Evolutionary conservation across 192 early-diverging fungal species (phyloP), one percentile per base, ranked within the genome.

Genomic region (Backusella tuberculispora): DNA sequence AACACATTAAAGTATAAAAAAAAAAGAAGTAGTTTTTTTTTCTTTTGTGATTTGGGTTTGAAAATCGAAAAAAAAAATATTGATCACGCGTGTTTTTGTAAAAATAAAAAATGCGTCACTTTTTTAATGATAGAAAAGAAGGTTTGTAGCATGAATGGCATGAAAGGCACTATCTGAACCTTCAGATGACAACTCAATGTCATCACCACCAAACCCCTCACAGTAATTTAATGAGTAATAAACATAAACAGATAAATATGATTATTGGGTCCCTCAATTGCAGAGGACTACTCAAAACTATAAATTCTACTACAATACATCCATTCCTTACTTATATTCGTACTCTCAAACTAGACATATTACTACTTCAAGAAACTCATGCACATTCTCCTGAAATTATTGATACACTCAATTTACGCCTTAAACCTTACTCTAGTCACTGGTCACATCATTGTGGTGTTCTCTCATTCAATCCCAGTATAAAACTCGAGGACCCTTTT

Each of bases 381-480:
- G 19, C 21, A 0, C 48, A 50, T 6, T 50, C 48, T 19, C n/a
- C n/a, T n/a, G n/a, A n/a, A n/a, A n/a, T n/a, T n/a, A n/a, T n/a
- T n/a, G n/a, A n/a, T n/a, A n/a, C n/a, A 0, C 4, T 6, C n/a
- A 19, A 50, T 50, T 48, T 6, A 6, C 19, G 47, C 4, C 17
- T 48, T 19, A 48, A 48, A 48, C 47, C 47, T 4, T 48, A 50
- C 48, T 50, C 17, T 50, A 50, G 48, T 50, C 1, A 6, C 2
- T 71, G 69, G 69, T 53, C 69, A 7, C 26, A 15, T 15, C 48
- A 56, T 7, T 71, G 69, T 37, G 69, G 47, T 34, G 6, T 71
- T 9, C 21, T 71, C 0, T 71, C 69, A 24, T 46, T 71, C 2
- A 47, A 43, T n/a, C 37, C 69, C 13, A 13, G 29, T 45, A 48